Conservation (phyloP, 306 rosid species). For the Casuarina glauca region DNA sequence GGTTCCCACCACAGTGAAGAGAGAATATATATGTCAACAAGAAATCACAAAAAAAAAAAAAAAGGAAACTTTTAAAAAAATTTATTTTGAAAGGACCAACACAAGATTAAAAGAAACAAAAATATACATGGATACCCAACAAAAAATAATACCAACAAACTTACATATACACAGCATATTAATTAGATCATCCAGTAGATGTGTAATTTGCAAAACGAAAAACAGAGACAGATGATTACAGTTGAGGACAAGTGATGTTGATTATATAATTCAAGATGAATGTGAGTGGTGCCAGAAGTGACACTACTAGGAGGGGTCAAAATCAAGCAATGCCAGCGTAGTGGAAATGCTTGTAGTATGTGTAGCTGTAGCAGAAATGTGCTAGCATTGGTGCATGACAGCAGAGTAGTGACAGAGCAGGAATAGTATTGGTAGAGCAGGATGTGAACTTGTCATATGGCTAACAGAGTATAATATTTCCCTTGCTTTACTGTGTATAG, state of each 20-base stretch:
- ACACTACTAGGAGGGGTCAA: background rate
- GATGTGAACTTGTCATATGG: background rate
- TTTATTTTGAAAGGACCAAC: background rate
- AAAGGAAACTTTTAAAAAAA: background rate
- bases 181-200: background rate
- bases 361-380: background rate
- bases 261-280: background rate
- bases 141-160: background rate
- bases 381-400: background rate
- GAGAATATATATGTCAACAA: background rate
- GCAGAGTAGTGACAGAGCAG: background rate
- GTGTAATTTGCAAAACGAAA: background rate
- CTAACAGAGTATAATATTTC: background rate
- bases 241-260: background rate
- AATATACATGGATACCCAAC: background rate
- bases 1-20: background rate
- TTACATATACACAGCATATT: background rate
- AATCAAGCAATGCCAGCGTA: background rate
- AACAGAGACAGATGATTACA: background rate
- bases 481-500: background rate
- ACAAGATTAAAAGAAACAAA: background rate
- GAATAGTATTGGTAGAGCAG: background rate
- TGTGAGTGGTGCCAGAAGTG: background rate
- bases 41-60: background rate
- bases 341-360: background rate